Conservation (phyloP, 1,284 basidiomycete genomes). For the Ceratobasidium sp. region DNA sequence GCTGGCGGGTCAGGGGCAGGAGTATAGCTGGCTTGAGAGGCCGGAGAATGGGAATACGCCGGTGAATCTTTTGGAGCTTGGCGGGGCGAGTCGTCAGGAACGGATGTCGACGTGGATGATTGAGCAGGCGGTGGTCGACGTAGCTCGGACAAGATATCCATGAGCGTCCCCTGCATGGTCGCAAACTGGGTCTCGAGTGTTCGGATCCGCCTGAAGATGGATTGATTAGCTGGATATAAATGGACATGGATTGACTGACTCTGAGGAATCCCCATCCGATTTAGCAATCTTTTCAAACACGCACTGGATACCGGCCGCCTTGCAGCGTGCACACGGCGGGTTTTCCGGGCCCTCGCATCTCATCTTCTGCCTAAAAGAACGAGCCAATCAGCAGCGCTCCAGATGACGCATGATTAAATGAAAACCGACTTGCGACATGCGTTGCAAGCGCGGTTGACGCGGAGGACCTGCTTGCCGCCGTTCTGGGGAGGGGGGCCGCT, state of each 20-base stretch:
- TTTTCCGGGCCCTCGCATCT: conserved; percentile 43
- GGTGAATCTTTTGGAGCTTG: neutral
- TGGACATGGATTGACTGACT: neutral
- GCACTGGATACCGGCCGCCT: conserved; percentile 31
- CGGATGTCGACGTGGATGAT: neutral
- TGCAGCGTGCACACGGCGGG: conserved; percentile 40
- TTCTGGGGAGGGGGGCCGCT: neutral
- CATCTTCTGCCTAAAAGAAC: conserved; percentile 42
- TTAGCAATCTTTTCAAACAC: conserved; percentile 42
- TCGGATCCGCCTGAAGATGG: neutral
- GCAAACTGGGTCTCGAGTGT: conserved; percentile 23
- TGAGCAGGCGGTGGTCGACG: neutral
- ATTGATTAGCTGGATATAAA: neutral
- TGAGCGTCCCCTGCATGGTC: neutral
- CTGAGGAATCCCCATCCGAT: conserved; percentile 10
- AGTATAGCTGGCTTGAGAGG: conserved; percentile 4
- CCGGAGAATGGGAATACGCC: conserved; percentile 8
- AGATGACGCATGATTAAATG: neutral
- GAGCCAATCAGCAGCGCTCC: neutral
- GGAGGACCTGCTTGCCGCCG: conserved; percentile 37
- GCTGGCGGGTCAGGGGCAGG: neutral
- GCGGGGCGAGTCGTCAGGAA: conserved; percentile 2
- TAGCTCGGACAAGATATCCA: conserved; percentile 6
- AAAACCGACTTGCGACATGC: conserved; percentile 41
- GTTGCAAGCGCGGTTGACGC: conserved; percentile 42